Evolutionary conservation across 768 basidiomycete species (phyloP), one percentile per base, ranked within the genome.

Genomic region (Cantharellus anzutake): DNA sequence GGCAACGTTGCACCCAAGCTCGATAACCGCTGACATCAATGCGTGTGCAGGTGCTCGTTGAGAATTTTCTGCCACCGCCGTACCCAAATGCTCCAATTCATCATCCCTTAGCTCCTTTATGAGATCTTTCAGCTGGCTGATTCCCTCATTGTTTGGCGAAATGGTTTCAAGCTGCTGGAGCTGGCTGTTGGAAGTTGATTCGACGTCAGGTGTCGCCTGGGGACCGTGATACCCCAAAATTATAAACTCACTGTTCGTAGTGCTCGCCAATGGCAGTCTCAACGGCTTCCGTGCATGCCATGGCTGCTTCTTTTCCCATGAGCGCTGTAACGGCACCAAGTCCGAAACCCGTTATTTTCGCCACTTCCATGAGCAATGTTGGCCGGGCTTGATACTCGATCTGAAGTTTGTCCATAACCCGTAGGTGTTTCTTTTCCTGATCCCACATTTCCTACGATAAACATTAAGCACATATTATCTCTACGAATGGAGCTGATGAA

Each of bases 181-280:
- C 75, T 97, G 93, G 66, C 92, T 96, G 66, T 29, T 11, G 29
- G 44, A 11, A 48, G 29, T 48, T 29, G 20, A 29, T 29, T 29
- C 20, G 20, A 29, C 20, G 20, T 29, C 20, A 29, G 20, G 20
- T 29, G 20, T 29, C 20, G 20, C 20, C 44, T 48, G 29, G 11
- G 44, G 11, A 11, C 44, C 44, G 29, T 29, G 29, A 29, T 11
- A 38, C 11, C 42, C 29, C 16, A 35, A 5, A 11, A 55, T 34
- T 14, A 53, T 44, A 38, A 20, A 11, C 88, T 68, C 68, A 94
- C 93, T 96, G 91, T 69, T 97, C 89, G 66, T 98, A 98, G 71
- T 98, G 93, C 70, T 98, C 93, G 44, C 93, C 93, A 58, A 98
- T 98, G 60, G 90, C 90, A 0, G 93, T 96, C 70, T 98, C 93